A percentile compares a stretch with the other conserved stretches of the same genome.
phyloP scores from a whole-genome alignment of 257 asterid species.

The Nicotiana attenuata region DNA sequence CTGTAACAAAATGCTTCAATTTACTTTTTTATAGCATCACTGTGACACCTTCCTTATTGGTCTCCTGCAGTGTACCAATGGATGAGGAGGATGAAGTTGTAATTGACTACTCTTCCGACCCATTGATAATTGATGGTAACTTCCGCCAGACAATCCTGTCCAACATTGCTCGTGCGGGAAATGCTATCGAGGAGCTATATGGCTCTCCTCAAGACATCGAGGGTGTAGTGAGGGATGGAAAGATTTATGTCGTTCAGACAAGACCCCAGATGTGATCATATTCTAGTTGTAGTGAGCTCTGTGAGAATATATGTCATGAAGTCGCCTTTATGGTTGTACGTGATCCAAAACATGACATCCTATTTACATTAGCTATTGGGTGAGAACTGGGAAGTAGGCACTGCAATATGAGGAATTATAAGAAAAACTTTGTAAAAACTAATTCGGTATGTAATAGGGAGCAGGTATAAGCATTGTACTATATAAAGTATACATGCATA shows the following conservation, averaged over 20 bases:
- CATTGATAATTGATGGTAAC: slow-evolving; percentile 47
- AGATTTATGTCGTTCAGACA: slow-evolving; percentile 91
- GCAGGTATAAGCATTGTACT: not conserved
- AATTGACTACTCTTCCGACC: slow-evolving; percentile 79
- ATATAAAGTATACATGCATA: not conserved
- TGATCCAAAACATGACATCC: not conserved
- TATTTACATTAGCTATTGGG: not conserved
- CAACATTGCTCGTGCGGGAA: slow-evolving; percentile 81
- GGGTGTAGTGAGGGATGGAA: slow-evolving; percentile 88
- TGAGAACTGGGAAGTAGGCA: not conserved
- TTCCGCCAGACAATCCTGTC: slow-evolving; percentile 68
- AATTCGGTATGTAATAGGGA: not conserved
- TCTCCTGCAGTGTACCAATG: slow-evolving; percentile 80
- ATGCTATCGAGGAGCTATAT: slow-evolving; percentile 72
- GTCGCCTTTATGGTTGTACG: not conserved
- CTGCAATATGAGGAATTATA: not conserved
- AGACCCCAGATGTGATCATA: slow-evolving; percentile 81
- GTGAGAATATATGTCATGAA: not conserved
- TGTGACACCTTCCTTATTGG: not conserved
- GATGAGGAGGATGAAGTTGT: slow-evolving; percentile 83
- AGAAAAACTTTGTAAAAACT: not conserved
- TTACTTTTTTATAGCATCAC: slow-evolving; percentile 2
- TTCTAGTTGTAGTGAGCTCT: not conserved
- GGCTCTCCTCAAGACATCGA: slow-evolving; percentile 95
- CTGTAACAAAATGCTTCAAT: not conserved